Base-by-base conservation (phyloP, 768 basidiomycete species). In the Lyophyllum semitale region DNA sequence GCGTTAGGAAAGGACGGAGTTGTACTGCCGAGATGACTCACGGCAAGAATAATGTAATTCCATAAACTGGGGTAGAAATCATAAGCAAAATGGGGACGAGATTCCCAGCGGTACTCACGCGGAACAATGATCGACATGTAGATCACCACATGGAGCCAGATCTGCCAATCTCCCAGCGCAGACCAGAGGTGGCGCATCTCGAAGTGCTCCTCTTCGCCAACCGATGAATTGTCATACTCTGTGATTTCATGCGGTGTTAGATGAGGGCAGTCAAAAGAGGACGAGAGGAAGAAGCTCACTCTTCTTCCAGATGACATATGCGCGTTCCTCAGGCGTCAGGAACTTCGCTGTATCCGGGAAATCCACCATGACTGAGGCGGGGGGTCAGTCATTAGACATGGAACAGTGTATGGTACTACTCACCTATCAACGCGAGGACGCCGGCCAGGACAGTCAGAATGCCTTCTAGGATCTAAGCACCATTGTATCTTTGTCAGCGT, bases 31-130 rank as follows among this genome's bases (percentile, higher is more conserved):
- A 32, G 6, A 35, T 8, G 20, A 77, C 87, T 62, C 64, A 88
- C 83, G 86, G 86, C 27, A 88, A 69, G 74, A 89, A 89, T 23
- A 88, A 70, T 0, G 87, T 86, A 44, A 87, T 87, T 2, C 87
- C 87, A 60, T 84, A 87, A 2, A 87, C 87, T 88, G 37, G 0
- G 41, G 11, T 2, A 30, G 29, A 30, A 5, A 30, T 55, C 46
- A 26, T n/a, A 22, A 53, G 40, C 33, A 13, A 23, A 27, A 11
- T 9, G 48, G 26, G 18, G n/a, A 52, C 13, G 23, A 23, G 17
- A 40, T 45, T 33, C 8, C 25, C 41, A 27, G 22, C 26, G 45
- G 9, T 5, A 77, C 87, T 68, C 65, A 89, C 87, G 62, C 23
- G 87, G 87, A 2, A 68, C 75, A 41, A 84, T 66, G 43, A 88